Evolutionary conservation across 352 stramenopile genomes (phyloP).

Genomic region (Hyaloperonospora arabidopsidis): DNA sequence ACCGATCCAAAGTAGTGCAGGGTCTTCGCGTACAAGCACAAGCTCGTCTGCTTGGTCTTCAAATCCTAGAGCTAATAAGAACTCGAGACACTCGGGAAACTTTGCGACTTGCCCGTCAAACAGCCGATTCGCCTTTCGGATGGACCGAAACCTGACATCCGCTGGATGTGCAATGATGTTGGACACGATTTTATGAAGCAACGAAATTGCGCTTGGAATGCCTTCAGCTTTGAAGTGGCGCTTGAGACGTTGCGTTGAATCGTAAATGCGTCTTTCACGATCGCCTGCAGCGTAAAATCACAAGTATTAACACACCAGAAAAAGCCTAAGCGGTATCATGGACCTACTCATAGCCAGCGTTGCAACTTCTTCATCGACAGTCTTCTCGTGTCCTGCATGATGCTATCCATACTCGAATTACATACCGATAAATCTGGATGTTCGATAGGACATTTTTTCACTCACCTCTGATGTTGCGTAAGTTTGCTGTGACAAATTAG

Average conservation of each 20-base stretch:
- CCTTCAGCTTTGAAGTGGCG: conserved; percentile 24
- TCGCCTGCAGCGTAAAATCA: conserved; percentile 29
- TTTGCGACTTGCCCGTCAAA: conserved; percentile 42
- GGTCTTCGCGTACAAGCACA: conserved; percentile 50
- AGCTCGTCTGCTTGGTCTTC: conserved; percentile 50
- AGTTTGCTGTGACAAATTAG: not conserved
- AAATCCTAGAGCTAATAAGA: conserved; percentile 57
- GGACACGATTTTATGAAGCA: conserved; percentile 63
- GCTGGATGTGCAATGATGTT: conserved; percentile 60
- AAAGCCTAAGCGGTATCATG: not conserved
- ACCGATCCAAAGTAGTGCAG: conserved; percentile 62
- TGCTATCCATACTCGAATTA: conserved; percentile 5
- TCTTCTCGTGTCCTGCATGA: conserved; percentile 5
- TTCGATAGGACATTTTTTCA: not conserved
- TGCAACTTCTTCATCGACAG: conserved; percentile 20
- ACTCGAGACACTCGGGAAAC: conserved; percentile 56
- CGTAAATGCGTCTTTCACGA: conserved; percentile 45
- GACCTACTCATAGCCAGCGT: conserved; percentile 44
- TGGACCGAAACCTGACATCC: conserved; percentile 54
- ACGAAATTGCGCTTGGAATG: conserved; percentile 29
- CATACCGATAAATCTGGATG: not conserved
- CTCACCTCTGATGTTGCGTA: conserved; percentile 9
- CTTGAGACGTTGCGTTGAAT: conserved; percentile 35
- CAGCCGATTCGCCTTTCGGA: conserved; percentile 58
- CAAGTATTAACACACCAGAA: conserved; percentile 3